phyloP scores from a whole-genome alignment of 2,329 filamentous ascomycete genomes.

The Penicillium brevicompactum region DNA sequence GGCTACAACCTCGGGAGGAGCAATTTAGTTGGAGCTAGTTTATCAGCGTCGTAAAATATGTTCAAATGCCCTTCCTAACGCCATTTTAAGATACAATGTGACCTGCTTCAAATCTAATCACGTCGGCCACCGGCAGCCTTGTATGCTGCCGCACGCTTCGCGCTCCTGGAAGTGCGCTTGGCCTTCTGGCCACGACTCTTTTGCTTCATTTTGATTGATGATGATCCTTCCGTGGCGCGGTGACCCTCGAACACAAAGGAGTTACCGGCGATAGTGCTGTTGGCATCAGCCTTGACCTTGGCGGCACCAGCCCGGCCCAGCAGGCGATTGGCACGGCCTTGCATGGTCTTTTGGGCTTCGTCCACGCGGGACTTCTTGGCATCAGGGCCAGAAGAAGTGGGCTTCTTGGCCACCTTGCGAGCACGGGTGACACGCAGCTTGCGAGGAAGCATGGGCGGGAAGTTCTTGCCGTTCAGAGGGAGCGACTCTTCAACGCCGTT shows the following conservation, averaged over 20 bases:
- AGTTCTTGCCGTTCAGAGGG: conserved; percentile 85
- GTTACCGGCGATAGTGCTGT: conserved; percentile 32
- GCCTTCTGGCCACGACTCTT: conserved; percentile 45
- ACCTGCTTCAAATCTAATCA: conserved; percentile 16
- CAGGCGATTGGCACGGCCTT: conserved; percentile 42
- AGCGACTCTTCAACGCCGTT: conserved; percentile 91
- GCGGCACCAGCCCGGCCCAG: conserved; percentile 43
- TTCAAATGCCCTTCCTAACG: conserved; percentile 26
- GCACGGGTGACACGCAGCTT: conserved; percentile 83
- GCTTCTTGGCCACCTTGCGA: conserved; percentile 64
- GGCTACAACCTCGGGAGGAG: neutral
- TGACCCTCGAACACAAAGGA: conserved; percentile 49
- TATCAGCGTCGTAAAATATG: conserved; percentile 1
- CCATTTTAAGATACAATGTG: conserved; percentile 20
- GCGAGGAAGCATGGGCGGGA: conserved; percentile 89
- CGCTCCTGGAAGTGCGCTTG: conserved; percentile 45
- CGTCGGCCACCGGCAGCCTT: conserved; percentile 40
- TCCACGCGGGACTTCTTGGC: conserved; percentile 26
- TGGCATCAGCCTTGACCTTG: conserved; percentile 35
- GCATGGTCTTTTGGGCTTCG: conserved; percentile 37
- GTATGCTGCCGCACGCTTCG: conserved; percentile 46
- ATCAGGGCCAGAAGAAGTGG: conserved; percentile 16
- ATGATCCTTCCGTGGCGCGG: conserved; percentile 40
- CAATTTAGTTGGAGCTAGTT: neutral
- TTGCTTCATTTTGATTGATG: conserved; percentile 36